A percentile compares a stretch with the other conserved stretches of the same genome.
Conservation (phyloP, 2,329 filamentous ascomycete species). For the Camillea tinctor region DNA sequence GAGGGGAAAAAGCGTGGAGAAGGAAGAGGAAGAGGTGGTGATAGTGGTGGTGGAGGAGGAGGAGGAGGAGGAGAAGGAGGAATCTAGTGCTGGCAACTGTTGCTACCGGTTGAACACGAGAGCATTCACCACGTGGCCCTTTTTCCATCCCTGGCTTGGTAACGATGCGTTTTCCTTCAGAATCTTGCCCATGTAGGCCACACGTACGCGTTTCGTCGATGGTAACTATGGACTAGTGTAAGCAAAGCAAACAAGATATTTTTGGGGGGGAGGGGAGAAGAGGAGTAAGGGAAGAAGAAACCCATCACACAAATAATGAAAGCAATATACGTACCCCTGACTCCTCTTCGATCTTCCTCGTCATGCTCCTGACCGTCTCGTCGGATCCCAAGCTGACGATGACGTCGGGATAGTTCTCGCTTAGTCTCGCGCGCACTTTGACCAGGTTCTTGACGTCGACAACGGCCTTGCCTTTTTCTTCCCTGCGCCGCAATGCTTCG, state of each 20-base stretch:
- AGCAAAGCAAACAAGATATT: not conserved
- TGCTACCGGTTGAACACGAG: slow-evolving; percentile 58
- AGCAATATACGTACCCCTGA: slow-evolving; percentile 52
- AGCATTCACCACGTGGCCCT: slow-evolving; percentile 74
- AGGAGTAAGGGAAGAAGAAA: slow-evolving; percentile 3
- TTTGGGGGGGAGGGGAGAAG: no score
- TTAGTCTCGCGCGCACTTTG: slow-evolving; percentile 61
- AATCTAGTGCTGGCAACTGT: slow-evolving; percentile 8
- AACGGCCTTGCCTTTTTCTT: slow-evolving; percentile 61
- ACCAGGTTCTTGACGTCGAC: slow-evolving; percentile 54
- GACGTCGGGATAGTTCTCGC: slow-evolving; percentile 66
- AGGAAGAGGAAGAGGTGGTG: not conserved
- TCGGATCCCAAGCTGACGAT: slow-evolving; percentile 54
- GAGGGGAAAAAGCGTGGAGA: slow-evolving; percentile 5
- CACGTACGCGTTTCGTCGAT: slow-evolving; percentile 58
- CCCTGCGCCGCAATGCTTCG: slow-evolving; percentile 41
- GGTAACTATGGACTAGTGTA: slow-evolving; percentile 47
- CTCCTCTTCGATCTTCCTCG: slow-evolving; percentile 61
- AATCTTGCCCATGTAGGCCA: slow-evolving; percentile 80
- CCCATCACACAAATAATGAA: not conserved
- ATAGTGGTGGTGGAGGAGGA: no score
- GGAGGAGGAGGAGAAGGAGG: not conserved
- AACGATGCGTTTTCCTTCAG: slow-evolving; percentile 68
- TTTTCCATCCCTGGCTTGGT: slow-evolving; percentile 70
- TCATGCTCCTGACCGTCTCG: slow-evolving; percentile 64